Evolutionary conservation across 1,139 yeast species (phyloP).

Genomic region (Suhomyces panamericanus): DNA sequence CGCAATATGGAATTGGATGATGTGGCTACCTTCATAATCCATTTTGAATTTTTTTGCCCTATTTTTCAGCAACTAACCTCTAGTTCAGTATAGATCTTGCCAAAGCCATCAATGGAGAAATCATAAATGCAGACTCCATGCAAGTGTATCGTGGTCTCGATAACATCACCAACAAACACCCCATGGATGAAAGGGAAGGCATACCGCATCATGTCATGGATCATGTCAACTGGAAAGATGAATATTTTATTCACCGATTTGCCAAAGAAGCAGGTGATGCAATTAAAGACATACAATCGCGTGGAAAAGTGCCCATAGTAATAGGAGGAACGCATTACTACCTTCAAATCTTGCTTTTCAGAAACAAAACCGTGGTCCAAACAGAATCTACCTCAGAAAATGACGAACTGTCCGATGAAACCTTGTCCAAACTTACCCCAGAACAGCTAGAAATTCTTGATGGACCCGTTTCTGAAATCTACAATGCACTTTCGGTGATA

Average conservation of each 20-base stretch:
- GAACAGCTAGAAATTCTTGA: slow-evolving; percentile 54
- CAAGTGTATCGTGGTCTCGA: slow-evolving; percentile 79
- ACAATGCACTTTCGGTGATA: slow-evolving; percentile 43
- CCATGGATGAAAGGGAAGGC: slow-evolving; percentile 69
- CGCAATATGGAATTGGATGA: too few relatives aligned
- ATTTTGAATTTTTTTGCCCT: neutral
- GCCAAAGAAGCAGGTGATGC: slow-evolving; percentile 63
- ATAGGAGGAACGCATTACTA: slow-evolving; percentile 98
- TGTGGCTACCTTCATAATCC: too few relatives aligned
- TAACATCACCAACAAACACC: slow-evolving; percentile 89
- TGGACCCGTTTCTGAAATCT: slow-evolving; percentile 54
- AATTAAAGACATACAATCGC: slow-evolving; percentile 62
- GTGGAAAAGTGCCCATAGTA: slow-evolving; percentile 79
- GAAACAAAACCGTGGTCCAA: slow-evolving; percentile 53
- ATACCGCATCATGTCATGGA: slow-evolving; percentile 85
- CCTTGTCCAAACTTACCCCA: slow-evolving; percentile 24
- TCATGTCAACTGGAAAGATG: slow-evolving; percentile 77
- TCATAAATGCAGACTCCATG: slow-evolving; percentile 96
- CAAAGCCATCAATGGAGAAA: slow-evolving; percentile 74
- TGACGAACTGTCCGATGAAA: slow-evolving; percentile 24
- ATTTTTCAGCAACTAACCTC: slow-evolving; percentile 7
- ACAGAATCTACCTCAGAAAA: neutral
- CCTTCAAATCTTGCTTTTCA: slow-evolving; percentile 72
- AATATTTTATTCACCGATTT: slow-evolving; percentile 81
- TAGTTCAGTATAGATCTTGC: slow-evolving; percentile 78